Evolutionary conservation across 768 basidiomycete genomes (phyloP), one percentile per base, ranked within the genome.

Genomic region (Rhodotorula paludigena): DNA sequence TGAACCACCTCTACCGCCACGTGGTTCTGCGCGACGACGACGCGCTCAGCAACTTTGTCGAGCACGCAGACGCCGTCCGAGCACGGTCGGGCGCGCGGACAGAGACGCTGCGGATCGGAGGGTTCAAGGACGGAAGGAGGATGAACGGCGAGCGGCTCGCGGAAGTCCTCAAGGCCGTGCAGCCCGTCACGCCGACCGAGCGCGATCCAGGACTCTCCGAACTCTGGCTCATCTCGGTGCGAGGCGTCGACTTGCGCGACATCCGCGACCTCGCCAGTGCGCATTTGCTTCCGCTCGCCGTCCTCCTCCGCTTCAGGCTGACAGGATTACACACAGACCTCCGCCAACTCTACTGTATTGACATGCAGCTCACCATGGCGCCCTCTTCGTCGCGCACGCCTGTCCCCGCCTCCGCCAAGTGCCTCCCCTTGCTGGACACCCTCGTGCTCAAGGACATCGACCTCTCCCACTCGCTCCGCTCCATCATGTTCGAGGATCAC

Each of bases 401-500:
- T 14, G 54, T 41, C 2, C n/a, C 11, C n/a, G 18, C 25, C 0
- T 1, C 25, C 3, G n/a, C n/a, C 2, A 38, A 16, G 2, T 11
- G 38, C 4, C 38, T 55, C 3, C 54, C 54, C 14, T 25, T 23
- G 0, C 54, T 55, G 16, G 18, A 30, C 21, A 39, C 54, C 10
- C 36, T 55, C 54, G n/a, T 41, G 25, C 54, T 55, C 36, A 25
- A 55, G 16, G 21, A 28, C 20, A 30, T 55, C 36, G 35, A 55
- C 9, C 8, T 55, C 23, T 4, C 25, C n/a, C 54, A 38, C 11
- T 41, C 23, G 33, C 23, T 55, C 6, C 54, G 54, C 15, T 39
- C 54, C 25, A 55, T 55, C 54, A 36, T 39, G 25, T 55, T 38
- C 38, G 54, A 55, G 38, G 25, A 36, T 23, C 54, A 55, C 54